phyloP scores from a whole-genome alignment of 2,329 filamentous ascomycete genomes.

The Talaromyces sp. region DNA sequence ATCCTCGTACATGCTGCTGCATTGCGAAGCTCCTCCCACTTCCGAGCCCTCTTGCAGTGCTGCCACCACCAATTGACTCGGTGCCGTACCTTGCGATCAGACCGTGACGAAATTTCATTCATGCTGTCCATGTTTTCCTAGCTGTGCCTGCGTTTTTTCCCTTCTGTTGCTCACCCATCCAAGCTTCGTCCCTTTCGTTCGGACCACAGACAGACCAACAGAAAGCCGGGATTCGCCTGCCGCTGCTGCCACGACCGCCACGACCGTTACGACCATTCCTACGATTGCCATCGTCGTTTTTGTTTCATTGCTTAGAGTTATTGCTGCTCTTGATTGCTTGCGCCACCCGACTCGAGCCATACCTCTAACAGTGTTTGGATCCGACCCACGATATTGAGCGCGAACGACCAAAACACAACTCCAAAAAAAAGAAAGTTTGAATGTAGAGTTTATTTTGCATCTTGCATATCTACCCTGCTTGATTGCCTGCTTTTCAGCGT shows the following conservation, averaged over 20 bases:
- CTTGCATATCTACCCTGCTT: conserved; percentile 14
- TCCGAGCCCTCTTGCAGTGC: not conserved
- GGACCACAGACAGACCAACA: not conserved
- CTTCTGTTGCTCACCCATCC: not conserved
- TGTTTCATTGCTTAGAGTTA: conserved; percentile 7
- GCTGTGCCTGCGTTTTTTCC: not conserved
- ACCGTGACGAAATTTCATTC: not conserved
- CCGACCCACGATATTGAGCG: not conserved
- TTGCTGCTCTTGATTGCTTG: not conserved
- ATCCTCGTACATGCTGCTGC: not conserved
- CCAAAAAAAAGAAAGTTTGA: conserved; percentile 14
- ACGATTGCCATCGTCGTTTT: conserved; percentile 13
- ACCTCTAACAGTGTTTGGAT: not conserved
- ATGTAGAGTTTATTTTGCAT: conserved; percentile 18
- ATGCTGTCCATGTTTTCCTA: conserved; percentile 8
- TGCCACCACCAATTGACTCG: not conserved
- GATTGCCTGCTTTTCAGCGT: conserved; percentile 18
- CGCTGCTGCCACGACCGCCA: conserved; percentile 21
- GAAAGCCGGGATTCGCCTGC: not conserved
- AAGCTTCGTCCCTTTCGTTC: conserved; percentile 1
- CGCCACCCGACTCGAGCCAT: conserved; percentile 1
- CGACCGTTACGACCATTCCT: conserved; percentile 24
- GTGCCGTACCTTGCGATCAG: not conserved
- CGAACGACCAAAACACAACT: conserved; percentile 7
- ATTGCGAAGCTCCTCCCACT: not conserved